Conservation (phyloP, 192 early-diverging fungal genomes). For the Coemansia sp. region DNA sequence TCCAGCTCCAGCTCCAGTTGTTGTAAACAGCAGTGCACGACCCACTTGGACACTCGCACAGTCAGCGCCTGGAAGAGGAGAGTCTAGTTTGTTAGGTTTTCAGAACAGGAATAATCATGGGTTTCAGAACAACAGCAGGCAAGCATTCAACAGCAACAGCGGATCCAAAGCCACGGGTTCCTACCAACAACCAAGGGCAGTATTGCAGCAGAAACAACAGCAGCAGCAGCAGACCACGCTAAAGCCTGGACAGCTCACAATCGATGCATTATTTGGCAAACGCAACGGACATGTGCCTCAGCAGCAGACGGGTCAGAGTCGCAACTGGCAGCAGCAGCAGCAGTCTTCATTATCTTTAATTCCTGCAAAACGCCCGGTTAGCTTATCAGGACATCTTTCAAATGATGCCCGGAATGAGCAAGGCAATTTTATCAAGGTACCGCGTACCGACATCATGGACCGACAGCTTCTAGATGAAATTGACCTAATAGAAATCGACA, state of each 20-base stretch:
- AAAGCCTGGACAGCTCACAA: conserved; percentile 34
- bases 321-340: neutral
- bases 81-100: neutral
- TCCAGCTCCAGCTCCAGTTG: neutral
- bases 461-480: conserved; percentile 4
- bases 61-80: neutral
- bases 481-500: conserved; percentile 28
- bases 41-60: neutral
- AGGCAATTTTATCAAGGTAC: conserved; percentile 19
- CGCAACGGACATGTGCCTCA: neutral
- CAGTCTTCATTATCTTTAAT: neutral
- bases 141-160: conserved; percentile 1
- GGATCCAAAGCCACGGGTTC: neutral
- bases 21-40: neutral
- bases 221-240: neutral
- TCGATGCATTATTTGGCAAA: conserved; percentile 37
- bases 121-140: neutral
- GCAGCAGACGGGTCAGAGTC: neutral
- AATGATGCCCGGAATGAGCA: conserved; percentile 7
- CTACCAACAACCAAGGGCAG: neutral
- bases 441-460: conserved; percentile 2
- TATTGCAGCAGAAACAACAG: conserved; percentile 6
- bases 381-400: neutral
- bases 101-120: neutral
- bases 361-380: conserved; percentile 7